Evolutionary conservation across 768 basidiomycete species (phyloP), one percentile per base, ranked within the genome.

Genomic region (Termitomyces sp.): DNA sequence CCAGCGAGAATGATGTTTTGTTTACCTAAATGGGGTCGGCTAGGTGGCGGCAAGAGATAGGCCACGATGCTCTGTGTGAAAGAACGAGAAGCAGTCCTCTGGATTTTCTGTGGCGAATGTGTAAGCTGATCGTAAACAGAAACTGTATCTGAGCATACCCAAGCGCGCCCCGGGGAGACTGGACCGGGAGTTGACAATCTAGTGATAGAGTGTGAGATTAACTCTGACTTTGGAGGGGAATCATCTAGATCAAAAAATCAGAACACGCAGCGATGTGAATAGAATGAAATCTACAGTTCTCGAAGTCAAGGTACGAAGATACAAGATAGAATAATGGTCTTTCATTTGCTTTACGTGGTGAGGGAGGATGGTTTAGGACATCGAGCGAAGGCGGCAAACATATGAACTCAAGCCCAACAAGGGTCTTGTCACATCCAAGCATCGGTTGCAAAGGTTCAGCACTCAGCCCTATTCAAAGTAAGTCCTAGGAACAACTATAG

Each of bases 271-370:
- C 18, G 14, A n/a, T 30, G 26, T 14, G 0, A 5, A 54, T 20
- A 56, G 47, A 27, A 27, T 45, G 34, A 55, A 37, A 60, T 82
- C 61, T 68, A 89, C 88, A 86, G 58, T 86, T 79, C 47, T 78
- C 79, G 48, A 86, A 84, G 57, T 89, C 80, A n/a, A 87, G 68
- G 59, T 78, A 83, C 50, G 75, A 80, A 22, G 79, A 76, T 10
- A 79, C 75, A 6, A 91, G 68, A 62, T 80, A 82, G 10, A 83
- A 68, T 40, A 58, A 72, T 24, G 64, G 71, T 24, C 49, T 71
- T 55, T 68, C 75, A 20, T 59, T 58, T 56, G 42, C 36, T 61
- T 60, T 55, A 57, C 53, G 58, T 34, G 60, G 64, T 16, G 62
- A 65, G 42, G 46, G 53, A 48, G 59, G 48, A 27, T 39, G 24